Evolutionary conservation across 148 eudicot genomes (phyloP).

Genomic region (Polygonum maritimum): DNA sequence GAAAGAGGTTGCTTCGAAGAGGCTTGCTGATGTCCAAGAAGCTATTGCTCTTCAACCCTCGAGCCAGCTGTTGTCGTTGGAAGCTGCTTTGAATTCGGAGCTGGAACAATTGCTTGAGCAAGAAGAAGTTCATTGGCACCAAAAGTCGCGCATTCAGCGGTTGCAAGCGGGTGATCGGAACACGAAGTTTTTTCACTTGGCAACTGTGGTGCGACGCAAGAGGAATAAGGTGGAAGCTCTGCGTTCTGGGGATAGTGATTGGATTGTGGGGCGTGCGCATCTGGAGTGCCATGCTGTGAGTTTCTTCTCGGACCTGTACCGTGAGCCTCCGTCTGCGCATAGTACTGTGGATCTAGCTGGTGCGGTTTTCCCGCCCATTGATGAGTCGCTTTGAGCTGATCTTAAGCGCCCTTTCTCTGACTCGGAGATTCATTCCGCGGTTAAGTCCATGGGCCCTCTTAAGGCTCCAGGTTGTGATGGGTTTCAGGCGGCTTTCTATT

Average conservation of each 20-base stretch:
- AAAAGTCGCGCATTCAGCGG: background rate
- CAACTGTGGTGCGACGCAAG: background rate
- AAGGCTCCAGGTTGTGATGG: background rate
- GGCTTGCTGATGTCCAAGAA: background rate
- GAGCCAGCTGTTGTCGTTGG: background rate
- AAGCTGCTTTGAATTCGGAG: background rate
- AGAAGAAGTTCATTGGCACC: background rate
- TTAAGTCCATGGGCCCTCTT: background rate
- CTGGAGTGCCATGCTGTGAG: background rate
- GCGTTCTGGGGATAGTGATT: no score
- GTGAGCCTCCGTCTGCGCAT: background rate
- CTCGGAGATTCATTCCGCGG: background rate
- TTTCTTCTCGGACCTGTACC: no score
- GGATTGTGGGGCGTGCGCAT: background rate
- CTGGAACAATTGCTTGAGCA: background rate
- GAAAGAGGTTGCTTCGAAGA: background rate
- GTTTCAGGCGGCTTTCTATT: background rate
- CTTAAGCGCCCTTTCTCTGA: background rate
- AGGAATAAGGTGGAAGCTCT: background rate
- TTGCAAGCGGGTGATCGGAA: background rate
- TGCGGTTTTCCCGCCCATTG: background rate
- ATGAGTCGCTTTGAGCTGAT: background rate
- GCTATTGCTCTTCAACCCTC: background rate
- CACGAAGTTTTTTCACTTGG: background rate
- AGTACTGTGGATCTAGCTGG: no score